These are phyloP conservation scores for Albatrellus ellisii DNA, from an alignment of 768 basidiomycete genomes.

Conservation along the genomic window DNA sequence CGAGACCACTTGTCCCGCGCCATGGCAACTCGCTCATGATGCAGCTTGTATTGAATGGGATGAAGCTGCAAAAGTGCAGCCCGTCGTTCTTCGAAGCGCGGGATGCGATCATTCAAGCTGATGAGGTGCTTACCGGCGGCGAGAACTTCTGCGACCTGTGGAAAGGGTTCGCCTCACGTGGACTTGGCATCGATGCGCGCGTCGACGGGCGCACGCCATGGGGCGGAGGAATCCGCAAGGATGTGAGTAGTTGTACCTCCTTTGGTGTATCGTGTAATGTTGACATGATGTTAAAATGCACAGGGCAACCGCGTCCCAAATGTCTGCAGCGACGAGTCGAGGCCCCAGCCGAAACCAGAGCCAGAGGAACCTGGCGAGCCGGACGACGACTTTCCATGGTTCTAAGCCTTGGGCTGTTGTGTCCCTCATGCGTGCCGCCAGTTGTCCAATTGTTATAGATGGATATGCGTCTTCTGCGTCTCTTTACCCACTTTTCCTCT, in stretches of 20 bases:
- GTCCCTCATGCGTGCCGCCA: too few species aligned
- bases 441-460: too few species aligned
- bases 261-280: not conserved
- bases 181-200: constrained; percentile 65
- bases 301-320: constrained; percentile 31
- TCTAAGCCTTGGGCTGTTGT: too few species aligned
- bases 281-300: constrained; percentile 2
- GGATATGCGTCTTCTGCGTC: too few species aligned
- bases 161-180: constrained; percentile 72
- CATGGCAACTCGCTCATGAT: constrained; percentile 82
- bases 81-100: constrained; percentile 87
- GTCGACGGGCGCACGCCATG: constrained; percentile 75
- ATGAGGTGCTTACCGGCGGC: constrained; percentile 79
- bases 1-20: constrained; percentile 63
- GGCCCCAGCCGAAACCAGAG: constrained; percentile 17
- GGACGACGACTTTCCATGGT: constrained; percentile 19
- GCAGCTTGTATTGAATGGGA: constrained; percentile 77
- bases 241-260: constrained; percentile 27
- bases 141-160: constrained; percentile 87
- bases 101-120: constrained; percentile 84
- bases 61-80: constrained; percentile 92
- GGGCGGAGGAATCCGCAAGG: constrained; percentile 79
- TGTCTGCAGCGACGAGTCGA: constrained; percentile 23
- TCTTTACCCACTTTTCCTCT: too few species aligned
- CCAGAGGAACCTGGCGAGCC: constrained; percentile 23